Evolutionary conservation across 139 green algal species (phyloP).

Genomic region (Chlorella sp.): DNA sequence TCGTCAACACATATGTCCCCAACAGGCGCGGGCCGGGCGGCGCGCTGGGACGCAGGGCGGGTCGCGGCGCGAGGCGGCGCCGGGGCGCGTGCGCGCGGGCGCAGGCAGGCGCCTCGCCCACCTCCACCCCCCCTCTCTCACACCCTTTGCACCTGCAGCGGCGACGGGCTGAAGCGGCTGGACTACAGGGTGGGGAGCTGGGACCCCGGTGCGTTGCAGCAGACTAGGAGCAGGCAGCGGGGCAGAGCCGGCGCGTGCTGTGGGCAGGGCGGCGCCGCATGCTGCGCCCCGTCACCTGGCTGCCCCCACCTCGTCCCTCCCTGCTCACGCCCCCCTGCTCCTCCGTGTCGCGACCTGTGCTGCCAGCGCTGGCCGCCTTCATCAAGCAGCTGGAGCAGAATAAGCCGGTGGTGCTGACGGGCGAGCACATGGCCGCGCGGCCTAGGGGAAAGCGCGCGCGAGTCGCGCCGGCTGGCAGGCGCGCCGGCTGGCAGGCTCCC

Average conservation of each 20-base stretch:
- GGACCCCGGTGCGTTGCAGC: conserved; percentile 38
- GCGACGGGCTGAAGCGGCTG: conserved; percentile 60
- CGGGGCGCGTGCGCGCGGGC: not conserved
- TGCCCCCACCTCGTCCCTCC: not conserved
- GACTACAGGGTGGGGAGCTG: conserved; percentile 60
- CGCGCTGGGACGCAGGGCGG: too few relatives aligned
- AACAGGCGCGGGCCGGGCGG: too few relatives aligned
- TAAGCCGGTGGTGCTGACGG: conserved; percentile 74
- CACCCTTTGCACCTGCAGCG: conserved; percentile 15
- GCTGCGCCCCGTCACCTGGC: not conserved
- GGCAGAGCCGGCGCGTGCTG: not conserved
- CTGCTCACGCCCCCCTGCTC: too few relatives aligned
- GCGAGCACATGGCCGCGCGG: too few relatives aligned
- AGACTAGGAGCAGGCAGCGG: too few relatives aligned
- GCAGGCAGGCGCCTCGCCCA: not conserved
- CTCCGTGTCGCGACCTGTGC: too few relatives aligned
- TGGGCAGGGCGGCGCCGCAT: not conserved
- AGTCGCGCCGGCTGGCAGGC: too few relatives aligned
- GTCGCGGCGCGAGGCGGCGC: too few relatives aligned
- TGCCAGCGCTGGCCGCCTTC: conserved; percentile 41
- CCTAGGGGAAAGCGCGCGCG: too few relatives aligned
- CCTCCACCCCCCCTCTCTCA: not conserved
- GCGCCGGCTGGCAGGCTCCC: too few relatives aligned
- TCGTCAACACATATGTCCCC: conserved; percentile 59
- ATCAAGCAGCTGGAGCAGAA: conserved; percentile 38